Evolutionary conservation across 495 filamentous ascomycete species (phyloP), one percentile per base, ranked within the genome.

Genomic region (Penicillium cataractarum): DNA sequence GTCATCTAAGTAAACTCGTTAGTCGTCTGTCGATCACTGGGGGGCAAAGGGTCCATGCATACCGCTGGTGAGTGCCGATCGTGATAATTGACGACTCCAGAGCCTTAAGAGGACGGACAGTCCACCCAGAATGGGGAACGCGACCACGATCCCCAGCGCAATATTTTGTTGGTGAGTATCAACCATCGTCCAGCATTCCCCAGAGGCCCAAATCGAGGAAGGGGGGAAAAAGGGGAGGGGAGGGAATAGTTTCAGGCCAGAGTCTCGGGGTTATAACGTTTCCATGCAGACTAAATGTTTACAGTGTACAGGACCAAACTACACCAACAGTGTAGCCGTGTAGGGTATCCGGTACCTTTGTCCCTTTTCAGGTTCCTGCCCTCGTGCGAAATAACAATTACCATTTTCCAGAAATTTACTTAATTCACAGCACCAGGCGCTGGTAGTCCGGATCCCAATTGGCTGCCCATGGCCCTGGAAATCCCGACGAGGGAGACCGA

Each of bases 101-200:
- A 76, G 65, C 31, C 81, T 72, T 35, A 80, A 60, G 26, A 74
- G 40, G 33, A 83, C 69, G 7, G 80, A 70, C 27, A 82, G 59
- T 1, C 80, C 74, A 15, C 79, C 78, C 6, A 85, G 60, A 17
- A 74, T 69, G 12, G 81, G 73, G 49, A 85, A 84, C 51, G 77
- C 77, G 53, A 83, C 71, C 29, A 79, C 76, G 58, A 85, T 68
- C 24, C 74, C 78, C 49, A 83, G 67, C 13, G 79, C 81, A 32
- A 72, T 72, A 27, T 67, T 74, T 62, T 84, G 82, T 1, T 64
- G 67, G 51, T 60, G 64, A 44, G 67, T 55, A 46, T 72, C 64
- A 59, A 70, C 42, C 69, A 71, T 71, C 4, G 3, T 59, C 9
- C 17, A 31, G 21, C 49, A 33, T 48, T 29, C 12, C 46, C 24